Base-by-base conservation (phyloP, 164 flowering plant species). In the Cinnamomum micranthum region DNA sequence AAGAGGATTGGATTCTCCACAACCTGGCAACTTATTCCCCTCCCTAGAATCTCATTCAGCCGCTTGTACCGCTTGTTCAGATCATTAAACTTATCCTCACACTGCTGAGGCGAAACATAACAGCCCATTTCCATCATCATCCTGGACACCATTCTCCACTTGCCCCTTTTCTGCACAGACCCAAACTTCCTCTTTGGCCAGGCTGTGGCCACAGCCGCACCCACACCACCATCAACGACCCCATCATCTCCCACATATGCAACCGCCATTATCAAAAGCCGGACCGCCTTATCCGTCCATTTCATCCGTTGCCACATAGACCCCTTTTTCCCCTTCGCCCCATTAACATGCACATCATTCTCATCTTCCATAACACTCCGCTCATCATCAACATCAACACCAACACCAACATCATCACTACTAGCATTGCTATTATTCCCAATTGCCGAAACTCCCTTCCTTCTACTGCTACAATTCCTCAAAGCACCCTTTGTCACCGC, bases 21-120 rank as follows among this genome's bases (percentile, higher is more conserved):
- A 9, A 90, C 94, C 50, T 71, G 76, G 78, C 92, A 90, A 51
- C 85, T 80, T 6, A 82, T 88, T 50, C 90, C 88, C 74, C 84
- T 77, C 65, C 94, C 92, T 50, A 90, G 91, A 70, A 90, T 85
- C 55, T 88, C 91, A 74, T 87, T 90, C 80, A 88, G 77, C 69
- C 81, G 82, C 77, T 90, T 90, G 75, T 87, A 88, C 70, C 94
- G 85, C 77, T 90, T 90, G 75, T 90, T 90, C 76, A 90, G 69
- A 73, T 89, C 93, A 75, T 87, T 87, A 51, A 89, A 89, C 84
- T 89, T 89, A 73, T 89, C 92, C 80, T 89, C 93, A 77, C 93
- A 90, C 71, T 90, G 94, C 82, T 90, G 94, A 11, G 94, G 94
- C 0, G 94, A 90, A 66, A 88, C 94, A 76, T 65, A 80, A 74